Evolutionary conservation across 148 eudicot genomes (phyloP), one percentile per base, ranked within the genome.

Genomic region (Camellia lanceoleosa): DNA sequence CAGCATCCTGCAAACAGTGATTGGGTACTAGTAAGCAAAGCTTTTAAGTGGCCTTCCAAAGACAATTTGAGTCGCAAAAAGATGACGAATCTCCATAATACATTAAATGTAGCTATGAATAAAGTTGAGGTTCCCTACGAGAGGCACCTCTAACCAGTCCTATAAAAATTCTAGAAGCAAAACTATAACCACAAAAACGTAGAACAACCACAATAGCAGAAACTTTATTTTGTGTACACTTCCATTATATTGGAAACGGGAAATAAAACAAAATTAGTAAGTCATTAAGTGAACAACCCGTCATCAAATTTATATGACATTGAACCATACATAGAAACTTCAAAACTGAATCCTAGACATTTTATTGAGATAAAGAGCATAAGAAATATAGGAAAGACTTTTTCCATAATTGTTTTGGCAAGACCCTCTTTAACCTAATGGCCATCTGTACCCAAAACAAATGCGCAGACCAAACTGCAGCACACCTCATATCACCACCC

Each of bases 1-100:
- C 92, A 82, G 87, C 88, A 82, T 94, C 92, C 98, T 94, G 85
- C 72, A 71, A 84, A 87, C 44, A 55, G 59, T 71, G 67, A 66
- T 68, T 46, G 23, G 58, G 71, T 49, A 71, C 18, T 41, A 41
- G n/a, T 42, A 43, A 2, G 0, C 20, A 54, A 30, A 66, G 16
- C 18, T 68, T 38, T 43, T 15, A 16, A 59, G 43, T 19, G 42
- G 23, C 11, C 47, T 67, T 81, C 23, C 2, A 64, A 49, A 63
- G 54, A 56, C 58, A 4, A 64, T n/a, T 4, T 38, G 47, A 41
- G 46, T 47, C 5, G 61, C 46, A 60, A 62, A 30, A 30, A 49
- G 41, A 71, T 59, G 44, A 65, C 30, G 7, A 80, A 65, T 43
- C 60, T 41, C 72, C 65, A 46, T 2, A 76, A 51, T 14, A 49